A percentile compares a stretch with the other conserved stretches of the same genome.
Conservation (phyloP, 78 protist genomes). For the Dictyostelium capitatum region DNA sequence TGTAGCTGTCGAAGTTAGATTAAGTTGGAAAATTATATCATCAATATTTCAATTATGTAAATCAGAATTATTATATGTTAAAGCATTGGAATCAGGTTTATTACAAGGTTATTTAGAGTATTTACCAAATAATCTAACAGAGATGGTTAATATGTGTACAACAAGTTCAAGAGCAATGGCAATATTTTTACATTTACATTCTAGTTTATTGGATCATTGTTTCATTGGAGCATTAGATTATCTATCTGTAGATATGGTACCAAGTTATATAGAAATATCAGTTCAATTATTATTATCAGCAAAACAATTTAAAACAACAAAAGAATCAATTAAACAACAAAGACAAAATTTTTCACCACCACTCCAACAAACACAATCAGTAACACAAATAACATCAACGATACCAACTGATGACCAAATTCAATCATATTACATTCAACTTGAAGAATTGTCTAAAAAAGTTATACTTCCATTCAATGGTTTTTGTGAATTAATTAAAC, state of each 20-base stretch:
- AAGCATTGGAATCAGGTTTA: neutral
- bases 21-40: neutral
- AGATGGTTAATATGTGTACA: neutral
- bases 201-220: neutral
- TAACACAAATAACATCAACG: neutral
- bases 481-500: slow-evolving; percentile 3
- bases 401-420: neutral
- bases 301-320: neutral
- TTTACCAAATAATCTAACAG: neutral
- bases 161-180: neutral
- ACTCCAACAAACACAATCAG: neutral
- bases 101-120: neutral
- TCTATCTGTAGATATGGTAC: neutral
- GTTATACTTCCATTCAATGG: neutral
- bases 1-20: neutral
- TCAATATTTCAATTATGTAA: neutral
- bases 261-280: neutral
- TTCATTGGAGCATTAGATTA: neutral
- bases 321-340: neutral
- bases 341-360: too few species aligned
- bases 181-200: neutral
- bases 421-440: neutral
- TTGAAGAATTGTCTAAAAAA: neutral
- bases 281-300: neutral
- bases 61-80: neutral